These are phyloP conservation scores for Setomelanomma holmii DNA, from an alignment of 2,329 filamentous ascomycete species.

Conservation along the genomic window DNA sequence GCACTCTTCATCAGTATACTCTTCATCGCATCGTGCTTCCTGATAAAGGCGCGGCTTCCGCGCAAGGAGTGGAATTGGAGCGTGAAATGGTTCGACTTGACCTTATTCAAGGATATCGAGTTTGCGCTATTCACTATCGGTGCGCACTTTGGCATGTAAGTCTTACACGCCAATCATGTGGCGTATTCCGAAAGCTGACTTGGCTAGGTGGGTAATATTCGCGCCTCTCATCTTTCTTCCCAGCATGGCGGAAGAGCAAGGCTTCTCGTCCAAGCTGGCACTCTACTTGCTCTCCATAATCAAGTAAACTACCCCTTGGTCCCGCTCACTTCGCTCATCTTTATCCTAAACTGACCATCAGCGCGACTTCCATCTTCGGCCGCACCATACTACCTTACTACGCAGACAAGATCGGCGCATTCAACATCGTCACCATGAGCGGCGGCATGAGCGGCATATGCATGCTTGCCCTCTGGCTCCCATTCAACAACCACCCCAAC, in stretches of 20 bases:
- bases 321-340: not conserved
- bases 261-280: slow-evolving; percentile 7
- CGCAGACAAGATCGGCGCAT: slow-evolving; percentile 5
- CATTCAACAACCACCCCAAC: slow-evolving; percentile 9
- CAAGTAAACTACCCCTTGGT: slow-evolving; percentile 1
- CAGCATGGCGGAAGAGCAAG: slow-evolving; percentile 6
- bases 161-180: not conserved
- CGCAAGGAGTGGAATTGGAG: not conserved
- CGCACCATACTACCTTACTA: slow-evolving; percentile 11
- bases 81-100: not conserved
- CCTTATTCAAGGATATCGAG: slow-evolving; percentile 9
- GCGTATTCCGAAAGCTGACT: not conserved
- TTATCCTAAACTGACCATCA: not conserved
- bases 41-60: not conserved
- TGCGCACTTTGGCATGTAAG: slow-evolving; percentile 8
- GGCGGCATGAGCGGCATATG: not conserved
- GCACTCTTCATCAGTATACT: slow-evolving; percentile 8
- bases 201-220: slow-evolving; percentile 9
- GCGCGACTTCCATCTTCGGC: slow-evolving; percentile 10
- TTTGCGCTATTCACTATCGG: slow-evolving; percentile 12
- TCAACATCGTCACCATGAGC: slow-evolving; percentile 8
- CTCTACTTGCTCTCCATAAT: slow-evolving; percentile 10
- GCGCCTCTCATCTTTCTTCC: slow-evolving; percentile 12
- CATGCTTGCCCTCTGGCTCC: slow-evolving; percentile 18
- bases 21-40: not conserved